Evolutionary conservation across 805 yeast species (phyloP).

Genomic region (Starmerella apicola): DNA sequence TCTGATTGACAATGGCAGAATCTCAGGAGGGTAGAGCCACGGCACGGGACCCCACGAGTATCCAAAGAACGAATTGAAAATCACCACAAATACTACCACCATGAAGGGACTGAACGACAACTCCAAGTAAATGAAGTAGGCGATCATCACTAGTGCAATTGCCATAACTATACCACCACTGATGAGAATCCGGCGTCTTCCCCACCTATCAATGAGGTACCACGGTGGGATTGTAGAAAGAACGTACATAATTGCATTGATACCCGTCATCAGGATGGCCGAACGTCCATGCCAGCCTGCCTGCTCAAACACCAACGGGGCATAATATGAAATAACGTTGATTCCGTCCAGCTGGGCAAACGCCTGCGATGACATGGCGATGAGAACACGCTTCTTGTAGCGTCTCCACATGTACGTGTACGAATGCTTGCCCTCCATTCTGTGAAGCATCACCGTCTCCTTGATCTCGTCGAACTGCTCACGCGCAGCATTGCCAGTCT

Average conservation of each 20-base stretch:
- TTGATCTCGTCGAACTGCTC: conserved; percentile 70
- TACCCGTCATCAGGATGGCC: conserved; percentile 85
- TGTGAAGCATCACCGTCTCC: conserved; percentile 59
- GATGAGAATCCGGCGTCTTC: conserved; percentile 71
- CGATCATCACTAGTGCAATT: conserved; percentile 47
- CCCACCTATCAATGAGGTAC: conserved; percentile 85
- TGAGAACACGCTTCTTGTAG: conserved; percentile 64
- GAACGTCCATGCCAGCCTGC: conserved; percentile 89
- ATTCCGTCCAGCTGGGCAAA: conserved; percentile 92
- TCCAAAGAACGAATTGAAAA: conserved; percentile 74
- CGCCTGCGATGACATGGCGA: conserved; percentile 82
- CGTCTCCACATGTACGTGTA: conserved; percentile 64
- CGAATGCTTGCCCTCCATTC: conserved; percentile 69
- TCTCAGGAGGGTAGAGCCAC: conserved; percentile 79
- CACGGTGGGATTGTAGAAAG: conserved; percentile 75
- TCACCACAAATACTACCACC: conserved; percentile 65
- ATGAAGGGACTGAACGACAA: conserved; percentile 46
- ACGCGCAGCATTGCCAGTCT: conserved; percentile 42
- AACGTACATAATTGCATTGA: conserved; percentile 50
- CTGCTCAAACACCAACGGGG: conserved; percentile 85
- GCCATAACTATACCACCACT: conserved; percentile 77
- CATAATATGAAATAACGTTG: conserved; percentile 83
- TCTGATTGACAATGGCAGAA: conserved; percentile 69
- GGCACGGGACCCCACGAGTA: conserved; percentile 92
- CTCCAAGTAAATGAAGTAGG: conserved; percentile 45